Conservation (phyloP, 306 rosid genomes). For the Astragalus membranaceus region DNA sequence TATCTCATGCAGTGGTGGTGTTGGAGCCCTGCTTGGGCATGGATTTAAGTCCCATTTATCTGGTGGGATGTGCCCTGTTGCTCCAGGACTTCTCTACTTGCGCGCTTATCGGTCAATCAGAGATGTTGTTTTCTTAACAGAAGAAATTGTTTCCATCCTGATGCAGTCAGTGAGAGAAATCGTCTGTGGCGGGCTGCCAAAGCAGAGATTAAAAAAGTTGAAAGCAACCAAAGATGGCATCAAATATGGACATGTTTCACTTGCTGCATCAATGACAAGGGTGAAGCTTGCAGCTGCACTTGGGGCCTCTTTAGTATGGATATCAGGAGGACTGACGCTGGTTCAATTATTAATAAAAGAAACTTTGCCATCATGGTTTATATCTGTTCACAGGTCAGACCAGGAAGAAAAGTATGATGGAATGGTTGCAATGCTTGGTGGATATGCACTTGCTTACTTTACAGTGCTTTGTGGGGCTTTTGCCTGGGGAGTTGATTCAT, state of each 20-base stretch:
- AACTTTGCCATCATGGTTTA: constrained; percentile 92
- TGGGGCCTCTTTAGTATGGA: constrained; percentile 83
- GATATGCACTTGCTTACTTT: constrained; percentile 86
- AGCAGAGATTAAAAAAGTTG: constrained; percentile 38
- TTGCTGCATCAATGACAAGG: constrained; percentile 60
- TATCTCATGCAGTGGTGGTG: constrained; percentile 64
- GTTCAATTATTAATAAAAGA: constrained; percentile 80
- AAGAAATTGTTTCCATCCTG: constrained; percentile 69
- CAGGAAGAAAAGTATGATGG: constrained; percentile 55
- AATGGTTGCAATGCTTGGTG: constrained; percentile 78
- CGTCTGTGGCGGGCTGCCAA: constrained; percentile 40
- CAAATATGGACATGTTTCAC: constrained; percentile 59
- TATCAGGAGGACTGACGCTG: constrained; percentile 71
- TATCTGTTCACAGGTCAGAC: constrained; percentile 62
- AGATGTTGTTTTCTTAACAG: constrained; percentile 64
- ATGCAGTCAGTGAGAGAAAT: constrained; percentile 75
- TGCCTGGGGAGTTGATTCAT: constrained; percentile 91
- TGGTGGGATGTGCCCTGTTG: constrained; percentile 78
- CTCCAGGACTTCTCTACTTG: constrained; percentile 89
- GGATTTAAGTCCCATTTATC: constrained; percentile 72
- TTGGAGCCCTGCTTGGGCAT: constrained; percentile 90
- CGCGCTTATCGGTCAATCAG: constrained; percentile 64
- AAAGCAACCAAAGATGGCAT: constrained; percentile 40
- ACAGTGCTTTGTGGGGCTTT: constrained; percentile 75
- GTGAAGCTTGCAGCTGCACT: constrained; percentile 91